Conservation (phyloP, 441 rosid genomes). For the Jatropha podagrica region DNA sequence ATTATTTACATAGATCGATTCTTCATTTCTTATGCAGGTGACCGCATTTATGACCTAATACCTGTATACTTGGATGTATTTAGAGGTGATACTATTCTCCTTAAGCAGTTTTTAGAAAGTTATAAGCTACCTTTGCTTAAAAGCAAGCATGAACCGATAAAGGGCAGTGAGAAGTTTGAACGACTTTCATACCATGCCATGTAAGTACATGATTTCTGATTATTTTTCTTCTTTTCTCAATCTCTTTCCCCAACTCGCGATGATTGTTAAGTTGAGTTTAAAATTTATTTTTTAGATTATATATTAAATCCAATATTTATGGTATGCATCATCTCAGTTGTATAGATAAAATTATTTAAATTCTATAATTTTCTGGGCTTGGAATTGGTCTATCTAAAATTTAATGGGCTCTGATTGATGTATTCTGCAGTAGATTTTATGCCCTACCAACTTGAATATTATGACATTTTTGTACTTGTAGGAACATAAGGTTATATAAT, state of each 20-base stretch:
- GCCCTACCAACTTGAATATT: not conserved
- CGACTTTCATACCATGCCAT: slow-evolving; percentile 83
- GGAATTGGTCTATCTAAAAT: not conserved
- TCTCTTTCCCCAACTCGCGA: not conserved
- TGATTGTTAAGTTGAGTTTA: not conserved
- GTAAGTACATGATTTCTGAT: slow-evolving; percentile 45
- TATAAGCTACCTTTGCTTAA: slow-evolving; percentile 69
- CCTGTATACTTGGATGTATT: slow-evolving; percentile 85
- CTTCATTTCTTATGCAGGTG: slow-evolving; percentile 57
- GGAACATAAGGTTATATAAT: not conserved
- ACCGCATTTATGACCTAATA: slow-evolving; percentile 77
- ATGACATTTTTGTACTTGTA: no score
- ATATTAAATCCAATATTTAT: not conserved
- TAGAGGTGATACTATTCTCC: slow-evolving; percentile 18
- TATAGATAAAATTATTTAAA: not conserved
- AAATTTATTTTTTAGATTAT: not conserved
- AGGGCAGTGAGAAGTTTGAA: slow-evolving; percentile 37
- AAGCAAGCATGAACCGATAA: slow-evolving; percentile 29
- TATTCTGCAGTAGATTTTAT: not conserved
- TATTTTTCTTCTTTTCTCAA: not conserved
- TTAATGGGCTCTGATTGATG: not conserved
- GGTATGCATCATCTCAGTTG: not conserved
- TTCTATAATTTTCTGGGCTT: not conserved
- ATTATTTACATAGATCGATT: not conserved
- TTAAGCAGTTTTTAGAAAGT: slow-evolving; percentile 52